A percentile compares a stretch with the other conserved stretches of the same genome.
Conservation (phyloP, 345 rosid genomes). For the Syzygium jambos region DNA sequence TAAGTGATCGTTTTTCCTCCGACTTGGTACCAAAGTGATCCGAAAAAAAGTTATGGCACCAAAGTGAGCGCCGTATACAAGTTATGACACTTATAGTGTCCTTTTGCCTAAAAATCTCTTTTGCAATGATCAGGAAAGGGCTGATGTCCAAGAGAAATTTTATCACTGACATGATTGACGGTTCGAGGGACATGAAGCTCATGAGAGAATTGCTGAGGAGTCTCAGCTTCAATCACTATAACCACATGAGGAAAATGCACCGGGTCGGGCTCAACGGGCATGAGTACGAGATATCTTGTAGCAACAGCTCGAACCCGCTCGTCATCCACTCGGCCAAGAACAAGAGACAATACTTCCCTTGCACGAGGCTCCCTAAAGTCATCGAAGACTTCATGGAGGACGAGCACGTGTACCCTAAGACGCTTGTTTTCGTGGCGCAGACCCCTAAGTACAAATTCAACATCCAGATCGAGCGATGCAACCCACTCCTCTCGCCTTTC, state of each 20-base stretch:
- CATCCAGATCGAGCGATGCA: not conserved
- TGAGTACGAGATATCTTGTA: conserved; percentile 4
- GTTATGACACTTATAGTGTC: too few relatives aligned
- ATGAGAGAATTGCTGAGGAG: not conserved
- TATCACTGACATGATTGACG: not conserved
- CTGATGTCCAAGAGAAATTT: not conserved
- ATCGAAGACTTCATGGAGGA: not conserved
- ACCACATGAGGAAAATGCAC: not conserved
- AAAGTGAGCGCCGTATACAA: too few relatives aligned
- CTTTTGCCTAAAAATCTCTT: not conserved
- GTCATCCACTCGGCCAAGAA: not conserved
- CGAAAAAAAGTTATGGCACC: too few relatives aligned
- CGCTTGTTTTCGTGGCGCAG: not conserved
- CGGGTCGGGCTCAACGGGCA: not conserved
- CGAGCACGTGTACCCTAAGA: not conserved
- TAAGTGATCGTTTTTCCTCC: too few relatives aligned
- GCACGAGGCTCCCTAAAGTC: not conserved
- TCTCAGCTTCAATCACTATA: not conserved
- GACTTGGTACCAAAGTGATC: too few relatives aligned
- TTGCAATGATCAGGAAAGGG: not conserved
- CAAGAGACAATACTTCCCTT: not conserved
- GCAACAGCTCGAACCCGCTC: not conserved
- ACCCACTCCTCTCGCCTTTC: not conserved
- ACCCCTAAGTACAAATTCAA: not conserved
- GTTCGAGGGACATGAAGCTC: not conserved